phyloP scores from a whole-genome alignment of 352 stramenopile genomes.

The Pythium dissimile region DNA sequence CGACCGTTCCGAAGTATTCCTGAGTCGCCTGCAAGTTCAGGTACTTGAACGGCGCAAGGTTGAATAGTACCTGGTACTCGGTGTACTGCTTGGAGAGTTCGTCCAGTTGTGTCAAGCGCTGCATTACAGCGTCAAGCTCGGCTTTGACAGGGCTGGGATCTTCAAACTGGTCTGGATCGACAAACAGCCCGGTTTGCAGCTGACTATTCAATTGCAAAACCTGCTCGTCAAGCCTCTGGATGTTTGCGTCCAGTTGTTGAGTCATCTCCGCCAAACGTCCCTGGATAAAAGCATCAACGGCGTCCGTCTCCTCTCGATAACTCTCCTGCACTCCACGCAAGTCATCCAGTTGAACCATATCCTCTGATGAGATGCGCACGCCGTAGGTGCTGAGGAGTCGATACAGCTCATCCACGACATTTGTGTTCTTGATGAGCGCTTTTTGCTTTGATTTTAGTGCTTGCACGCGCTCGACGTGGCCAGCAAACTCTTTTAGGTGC shows the following conservation, averaged over 20 bases:
- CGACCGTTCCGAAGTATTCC: slow-evolving; percentile 82
- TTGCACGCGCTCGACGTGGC: slow-evolving; percentile 79
- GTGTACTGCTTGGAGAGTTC: slow-evolving; percentile 90
- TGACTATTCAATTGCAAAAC: slow-evolving; percentile 81
- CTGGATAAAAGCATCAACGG: slow-evolving; percentile 83
- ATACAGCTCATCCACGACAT: slow-evolving; percentile 93
- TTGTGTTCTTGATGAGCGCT: slow-evolving; percentile 78
- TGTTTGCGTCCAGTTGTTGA: slow-evolving; percentile 89
- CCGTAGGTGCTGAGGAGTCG: slow-evolving; percentile 88
- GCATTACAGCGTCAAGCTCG: slow-evolving; percentile 79
- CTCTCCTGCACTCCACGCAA: slow-evolving; percentile 80
- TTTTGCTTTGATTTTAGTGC: slow-evolving; percentile 76
- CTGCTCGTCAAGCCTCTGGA: slow-evolving; percentile 91
- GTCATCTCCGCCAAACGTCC: slow-evolving; percentile 89
- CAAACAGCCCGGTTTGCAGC: slow-evolving; percentile 83
- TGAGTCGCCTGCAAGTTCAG: slow-evolving; percentile 85
- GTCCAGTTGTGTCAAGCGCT: slow-evolving; percentile 81
- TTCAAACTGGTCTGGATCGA: slow-evolving; percentile 86
- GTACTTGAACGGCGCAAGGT: slow-evolving; percentile 87
- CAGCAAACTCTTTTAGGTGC: slow-evolving; percentile 91
- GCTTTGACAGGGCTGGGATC: slow-evolving; percentile 74
- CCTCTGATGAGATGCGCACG: slow-evolving; percentile 89
- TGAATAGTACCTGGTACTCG: slow-evolving; percentile 91
- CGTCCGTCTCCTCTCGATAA: slow-evolving; percentile 88
- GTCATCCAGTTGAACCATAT: slow-evolving; percentile 92